phyloP scores from a whole-genome alignment of 164 flowering plant genomes.

The Vitis cinerea region DNA sequence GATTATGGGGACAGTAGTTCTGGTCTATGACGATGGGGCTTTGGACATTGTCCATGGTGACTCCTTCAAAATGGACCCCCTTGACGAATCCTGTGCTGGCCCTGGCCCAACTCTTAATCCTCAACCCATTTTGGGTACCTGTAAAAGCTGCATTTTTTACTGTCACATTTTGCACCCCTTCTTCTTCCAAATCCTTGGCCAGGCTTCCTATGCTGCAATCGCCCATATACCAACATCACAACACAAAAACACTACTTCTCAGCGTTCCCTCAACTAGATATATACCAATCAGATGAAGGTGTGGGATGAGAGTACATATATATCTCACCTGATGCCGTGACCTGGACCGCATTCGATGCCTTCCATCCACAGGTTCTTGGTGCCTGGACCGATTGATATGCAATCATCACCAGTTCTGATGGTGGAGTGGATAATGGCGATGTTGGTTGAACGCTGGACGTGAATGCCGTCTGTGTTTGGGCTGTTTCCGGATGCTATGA shows the following conservation, averaged over 20 bases:
- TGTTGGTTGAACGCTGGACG: conserved; percentile 18
- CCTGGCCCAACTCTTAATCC: conserved; percentile 33
- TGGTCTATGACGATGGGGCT: conserved; percentile 37
- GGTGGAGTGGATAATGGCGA: conserved; percentile 9
- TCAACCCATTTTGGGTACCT: conserved; percentile 24
- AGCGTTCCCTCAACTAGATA: no score
- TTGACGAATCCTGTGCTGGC: conserved; percentile 29
- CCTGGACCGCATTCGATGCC: conserved; percentile 31
- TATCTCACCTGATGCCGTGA: conserved; percentile 30
- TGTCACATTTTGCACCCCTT: conserved; percentile 30
- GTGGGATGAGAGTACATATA: not conserved
- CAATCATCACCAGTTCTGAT: conserved; percentile 35
- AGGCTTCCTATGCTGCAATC: conserved; percentile 29
- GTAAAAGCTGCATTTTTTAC: conserved; percentile 17
- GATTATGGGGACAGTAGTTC: conserved; percentile 27
- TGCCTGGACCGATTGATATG: conserved; percentile 33
- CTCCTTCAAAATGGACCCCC: conserved; percentile 16
- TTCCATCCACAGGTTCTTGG: conserved; percentile 24
- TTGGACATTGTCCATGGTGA: conserved; percentile 20
- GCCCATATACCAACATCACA: not conserved
- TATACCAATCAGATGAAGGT: not conserved
- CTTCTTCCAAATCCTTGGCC: conserved; percentile 16
- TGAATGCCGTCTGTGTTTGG: conserved; percentile 42
- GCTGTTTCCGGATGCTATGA: conserved; percentile 22
- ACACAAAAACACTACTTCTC: not conserved